Percentiles rank a stretch among this genome's conserved stretches.
phyloP scores from a whole-genome alignment of 441 rosid genomes.

The Euphorbia schlechtendalii region DNA sequence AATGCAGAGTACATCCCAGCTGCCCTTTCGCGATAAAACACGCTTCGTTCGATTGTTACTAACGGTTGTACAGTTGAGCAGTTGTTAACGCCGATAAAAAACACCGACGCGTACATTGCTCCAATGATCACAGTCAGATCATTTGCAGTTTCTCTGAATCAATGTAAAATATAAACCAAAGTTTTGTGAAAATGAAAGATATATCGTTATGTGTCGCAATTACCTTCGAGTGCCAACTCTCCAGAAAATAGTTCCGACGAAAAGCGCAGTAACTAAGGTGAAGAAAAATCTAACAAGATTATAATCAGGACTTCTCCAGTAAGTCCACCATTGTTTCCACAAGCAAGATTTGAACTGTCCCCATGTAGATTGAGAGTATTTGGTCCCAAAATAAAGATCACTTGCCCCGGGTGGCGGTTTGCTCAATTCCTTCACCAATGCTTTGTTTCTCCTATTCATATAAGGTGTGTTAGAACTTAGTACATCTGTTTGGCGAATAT shows the following conservation, averaged over 20 bases:
- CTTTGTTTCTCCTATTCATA: conserved; percentile 58
- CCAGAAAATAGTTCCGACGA: conserved; percentile 77
- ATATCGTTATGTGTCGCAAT: conserved; percentile 1
- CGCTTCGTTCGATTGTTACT: conserved; percentile 72
- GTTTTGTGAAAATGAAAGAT: neutral
- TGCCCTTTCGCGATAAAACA: conserved; percentile 84
- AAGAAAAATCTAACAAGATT: conserved; percentile 68
- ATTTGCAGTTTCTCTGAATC: conserved; percentile 36
- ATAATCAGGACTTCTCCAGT: conserved; percentile 96
- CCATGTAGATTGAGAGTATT: conserved; percentile 50
- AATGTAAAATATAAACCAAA: conserved; percentile 6
- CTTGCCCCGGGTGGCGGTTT: conserved; percentile 52
- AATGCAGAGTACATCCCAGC: conserved; percentile 94
- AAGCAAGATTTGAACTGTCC: conserved; percentile 89
- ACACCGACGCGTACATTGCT: conserved; percentile 73
- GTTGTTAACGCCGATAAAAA: conserved; percentile 70
- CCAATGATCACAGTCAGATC: conserved; percentile 77
- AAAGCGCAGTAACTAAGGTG: conserved; percentile 54
- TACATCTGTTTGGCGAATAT: too few species aligned
- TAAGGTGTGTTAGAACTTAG: too few species aligned
- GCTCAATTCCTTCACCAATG: conserved; percentile 60
- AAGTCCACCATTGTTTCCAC: conserved; percentile 92
- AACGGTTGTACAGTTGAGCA: conserved; percentile 79
- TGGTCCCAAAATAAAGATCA: conserved; percentile 56
- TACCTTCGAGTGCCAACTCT: too few species aligned